Evolutionary conservation across 1,284 basidiomycete genomes (phyloP).

Genomic region (Salmacisia buchloeana): DNA sequence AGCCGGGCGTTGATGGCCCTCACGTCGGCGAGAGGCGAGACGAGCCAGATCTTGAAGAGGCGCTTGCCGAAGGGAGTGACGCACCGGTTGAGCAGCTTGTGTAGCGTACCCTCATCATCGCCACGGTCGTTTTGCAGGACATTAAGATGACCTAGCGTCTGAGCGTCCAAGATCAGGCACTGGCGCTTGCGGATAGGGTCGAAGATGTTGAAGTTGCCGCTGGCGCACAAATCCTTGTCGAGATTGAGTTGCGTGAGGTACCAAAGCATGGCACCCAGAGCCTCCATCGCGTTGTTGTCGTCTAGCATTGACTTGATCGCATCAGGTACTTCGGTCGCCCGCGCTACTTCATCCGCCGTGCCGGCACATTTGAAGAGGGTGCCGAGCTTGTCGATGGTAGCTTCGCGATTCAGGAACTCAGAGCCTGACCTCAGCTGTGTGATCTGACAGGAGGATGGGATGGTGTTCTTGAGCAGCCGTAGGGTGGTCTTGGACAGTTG

Average conservation of each 20-base stretch:
- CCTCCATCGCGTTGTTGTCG: conserved; percentile 31
- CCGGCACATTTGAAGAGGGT: conserved; percentile 23
- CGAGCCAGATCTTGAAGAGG: conserved; percentile 48
- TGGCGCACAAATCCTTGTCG: conserved; percentile 43
- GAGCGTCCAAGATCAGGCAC: conserved; percentile 46
- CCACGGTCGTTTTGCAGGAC: conserved; percentile 48
- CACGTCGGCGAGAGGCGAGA: conserved; percentile 36
- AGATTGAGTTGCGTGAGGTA: conserved; percentile 47
- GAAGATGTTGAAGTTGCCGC: conserved; percentile 46
- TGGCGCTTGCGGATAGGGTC: conserved; percentile 33
- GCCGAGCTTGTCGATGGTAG: conserved; percentile 31
- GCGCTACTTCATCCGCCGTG: conserved; percentile 15
- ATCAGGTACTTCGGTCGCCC: conserved; percentile 28
- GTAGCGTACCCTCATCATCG: conserved; percentile 44
- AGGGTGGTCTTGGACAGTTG: conserved; percentile 33
- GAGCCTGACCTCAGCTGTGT: conserved; percentile 43
- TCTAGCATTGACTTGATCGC: conserved; percentile 37
- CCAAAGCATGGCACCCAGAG: conserved; percentile 44
- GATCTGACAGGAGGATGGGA: conserved; percentile 36
- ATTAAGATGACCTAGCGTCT: conserved; percentile 46
- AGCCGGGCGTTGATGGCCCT: conserved; percentile 39
- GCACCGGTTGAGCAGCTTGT: conserved; percentile 47
- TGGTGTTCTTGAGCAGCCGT: conserved; percentile 36
- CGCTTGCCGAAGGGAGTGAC: conserved; percentile 48
- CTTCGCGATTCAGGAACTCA: conserved; percentile 40